Evolutionary conservation across 1,284 basidiomycete genomes (phyloP).

Genomic region (Phellopilus nigrolimitatus): DNA sequence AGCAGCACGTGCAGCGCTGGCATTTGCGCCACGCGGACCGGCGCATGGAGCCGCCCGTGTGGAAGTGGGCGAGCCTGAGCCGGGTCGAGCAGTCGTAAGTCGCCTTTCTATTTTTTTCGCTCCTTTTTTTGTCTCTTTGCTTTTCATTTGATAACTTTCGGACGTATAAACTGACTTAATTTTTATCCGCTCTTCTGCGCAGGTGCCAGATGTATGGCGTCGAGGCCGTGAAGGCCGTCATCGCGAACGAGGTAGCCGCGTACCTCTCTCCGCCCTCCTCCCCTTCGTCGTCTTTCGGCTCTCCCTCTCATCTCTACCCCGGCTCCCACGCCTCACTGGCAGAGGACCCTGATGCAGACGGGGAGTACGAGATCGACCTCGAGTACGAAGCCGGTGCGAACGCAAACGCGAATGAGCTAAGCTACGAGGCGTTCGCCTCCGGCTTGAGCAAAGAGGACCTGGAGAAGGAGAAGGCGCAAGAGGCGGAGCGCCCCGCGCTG

Average conservation of each 20-base stretch:
- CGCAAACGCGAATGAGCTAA: neutral
- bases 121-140: neutral
- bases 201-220: slow-evolving; percentile 13
- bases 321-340: neutral
- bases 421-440: neutral
- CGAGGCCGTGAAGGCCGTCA: slow-evolving; percentile 4
- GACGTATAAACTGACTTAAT: neutral
- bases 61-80: slow-evolving; percentile 12
- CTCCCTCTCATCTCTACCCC: neutral
- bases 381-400: neutral
- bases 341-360: slow-evolving; percentile 1
- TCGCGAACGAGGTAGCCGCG: slow-evolving; percentile 2
- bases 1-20: slow-evolving; percentile 9
- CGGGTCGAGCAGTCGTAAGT: slow-evolving; percentile 13
- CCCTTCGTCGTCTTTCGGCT: neutral
- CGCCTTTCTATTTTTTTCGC: neutral
- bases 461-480: neutral
- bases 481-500: neutral
- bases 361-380: slow-evolving; percentile 8
- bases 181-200: neutral
- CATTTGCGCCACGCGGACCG: slow-evolving; percentile 6
- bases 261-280: too few relatives aligned
- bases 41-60: slow-evolving; percentile 11
- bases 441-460: neutral
- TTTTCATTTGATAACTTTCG: neutral